Evolutionary conservation across 305 asterid species (phyloP).

Genomic region (Petunia hybrid): DNA sequence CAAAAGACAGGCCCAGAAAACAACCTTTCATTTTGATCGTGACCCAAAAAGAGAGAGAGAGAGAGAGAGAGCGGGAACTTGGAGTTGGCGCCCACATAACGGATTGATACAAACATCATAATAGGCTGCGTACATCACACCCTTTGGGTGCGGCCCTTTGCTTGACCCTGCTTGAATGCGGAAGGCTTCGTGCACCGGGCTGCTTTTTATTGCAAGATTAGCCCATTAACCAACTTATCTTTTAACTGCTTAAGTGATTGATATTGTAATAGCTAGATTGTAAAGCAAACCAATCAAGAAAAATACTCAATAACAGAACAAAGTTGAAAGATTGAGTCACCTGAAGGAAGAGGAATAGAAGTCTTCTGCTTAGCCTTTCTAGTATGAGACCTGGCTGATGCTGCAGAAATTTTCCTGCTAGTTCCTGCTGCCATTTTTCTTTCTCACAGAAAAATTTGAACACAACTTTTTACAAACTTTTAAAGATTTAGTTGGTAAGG

Average conservation of each 20-base stretch:
- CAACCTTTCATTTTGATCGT: no score
- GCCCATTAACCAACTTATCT: not conserved
- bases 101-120: no score
- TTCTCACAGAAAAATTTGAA: not conserved
- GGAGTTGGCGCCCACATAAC: no score
- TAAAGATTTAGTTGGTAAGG: not conserved
- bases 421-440: slow-evolving; percentile 63
- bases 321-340: slow-evolving; percentile 40
- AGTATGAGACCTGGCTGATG: slow-evolving; percentile 90
- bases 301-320: not conserved
- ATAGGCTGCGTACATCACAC: no score
- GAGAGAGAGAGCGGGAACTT: no score
- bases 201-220: not conserved
- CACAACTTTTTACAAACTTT: not conserved
- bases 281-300: not conserved
- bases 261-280: not conserved
- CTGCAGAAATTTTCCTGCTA: slow-evolving; percentile 70
- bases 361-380: slow-evolving; percentile 59
- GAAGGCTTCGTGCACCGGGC: no score
- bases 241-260: no score
- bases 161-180: no score
- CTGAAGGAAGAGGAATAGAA: slow-evolving; percentile 51
- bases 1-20: no score
- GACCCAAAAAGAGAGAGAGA: no score
- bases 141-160: no score